Evolutionary conservation across 1,284 basidiomycete species (phyloP).

Genomic region (Ustilago xerochloae): DNA sequence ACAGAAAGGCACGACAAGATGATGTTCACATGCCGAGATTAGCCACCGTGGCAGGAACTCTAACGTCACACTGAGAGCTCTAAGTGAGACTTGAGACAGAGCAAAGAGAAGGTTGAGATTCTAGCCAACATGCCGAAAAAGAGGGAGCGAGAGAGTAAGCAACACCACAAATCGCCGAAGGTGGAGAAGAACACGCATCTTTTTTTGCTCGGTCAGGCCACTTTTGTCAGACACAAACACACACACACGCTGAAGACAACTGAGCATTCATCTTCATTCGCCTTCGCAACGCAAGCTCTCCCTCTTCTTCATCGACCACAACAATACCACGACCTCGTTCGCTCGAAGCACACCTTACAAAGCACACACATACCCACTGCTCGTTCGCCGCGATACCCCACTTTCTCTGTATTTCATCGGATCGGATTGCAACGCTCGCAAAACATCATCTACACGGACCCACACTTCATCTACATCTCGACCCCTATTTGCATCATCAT

Average conservation of each 20-base stretch:
- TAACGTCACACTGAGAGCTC: neutral
- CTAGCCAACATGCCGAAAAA: too few relatives aligned
- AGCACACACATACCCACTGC: slow-evolving; percentile 13
- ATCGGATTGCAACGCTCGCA: neutral
- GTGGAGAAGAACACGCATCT: neutral
- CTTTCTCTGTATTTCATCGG: neutral
- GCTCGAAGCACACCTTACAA: neutral
- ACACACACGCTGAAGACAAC: neutral
- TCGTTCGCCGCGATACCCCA: slow-evolving; percentile 16
- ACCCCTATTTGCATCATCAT: slow-evolving; percentile 4
- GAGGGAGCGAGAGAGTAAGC: neutral
- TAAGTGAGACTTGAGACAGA: neutral
- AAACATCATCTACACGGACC: neutral
- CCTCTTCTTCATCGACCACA: neutral
- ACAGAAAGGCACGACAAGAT: too few relatives aligned
- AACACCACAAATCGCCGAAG: neutral
- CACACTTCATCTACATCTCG: slow-evolving; percentile 5
- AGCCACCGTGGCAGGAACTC: neutral
- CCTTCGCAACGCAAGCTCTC: neutral
- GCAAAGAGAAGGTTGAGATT: neutral
- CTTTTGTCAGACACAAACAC: neutral
- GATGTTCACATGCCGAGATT: neutral
- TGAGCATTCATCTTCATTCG: neutral
- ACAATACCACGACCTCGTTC: neutral
- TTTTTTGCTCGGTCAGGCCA: neutral